Evolutionary conservation across 495 filamentous ascomycete genomes (phyloP).

Genomic region (Platismatia glauca): DNA sequence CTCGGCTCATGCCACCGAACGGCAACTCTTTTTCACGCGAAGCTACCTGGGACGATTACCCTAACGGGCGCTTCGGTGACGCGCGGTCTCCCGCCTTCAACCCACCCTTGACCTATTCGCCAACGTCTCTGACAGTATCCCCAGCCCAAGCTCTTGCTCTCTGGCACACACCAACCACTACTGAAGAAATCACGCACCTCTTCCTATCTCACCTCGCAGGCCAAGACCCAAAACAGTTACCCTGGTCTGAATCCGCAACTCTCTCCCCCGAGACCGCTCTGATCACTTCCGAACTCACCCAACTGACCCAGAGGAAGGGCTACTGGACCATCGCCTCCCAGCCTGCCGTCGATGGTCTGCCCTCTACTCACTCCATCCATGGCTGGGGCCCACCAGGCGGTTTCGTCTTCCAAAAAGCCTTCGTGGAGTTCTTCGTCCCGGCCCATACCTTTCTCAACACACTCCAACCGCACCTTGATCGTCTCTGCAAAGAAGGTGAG

Average conservation of each 20-base stretch:
- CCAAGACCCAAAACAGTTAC: slow-evolving; percentile 61
- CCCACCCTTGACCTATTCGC: slow-evolving; percentile 22
- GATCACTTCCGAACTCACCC: slow-evolving; percentile 64
- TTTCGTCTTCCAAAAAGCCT: slow-evolving; percentile 96
- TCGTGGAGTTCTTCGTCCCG: slow-evolving; percentile 91
- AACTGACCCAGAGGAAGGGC: slow-evolving; percentile 62
- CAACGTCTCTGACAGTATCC: slow-evolving; percentile 77
- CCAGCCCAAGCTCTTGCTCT: slow-evolving; percentile 65
- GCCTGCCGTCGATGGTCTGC: slow-evolving; percentile 80
- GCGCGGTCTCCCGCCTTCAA: slow-evolving; percentile 84
- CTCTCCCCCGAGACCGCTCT: slow-evolving; percentile 69
- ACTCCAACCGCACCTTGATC: slow-evolving; percentile 52
- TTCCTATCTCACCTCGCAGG: slow-evolving; percentile 75
- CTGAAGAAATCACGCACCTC: slow-evolving; percentile 61
- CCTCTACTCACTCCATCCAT: slow-evolving; percentile 66
- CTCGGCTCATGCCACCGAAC: slow-evolving; percentile 52
- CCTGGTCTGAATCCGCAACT: slow-evolving; percentile 83
- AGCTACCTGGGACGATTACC: slow-evolving; percentile 98
- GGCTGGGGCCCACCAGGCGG: slow-evolving; percentile 91
- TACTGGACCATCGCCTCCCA: slow-evolving; percentile 98
- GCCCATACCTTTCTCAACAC: slow-evolving; percentile 51
- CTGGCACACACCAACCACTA: slow-evolving; percentile 68
- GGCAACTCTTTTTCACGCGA: slow-evolving; percentile 84
- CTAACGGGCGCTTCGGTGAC: slow-evolving; percentile 95
- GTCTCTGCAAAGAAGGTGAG: slow-evolving; percentile 45